Conservation (phyloP, 2,329 filamentous ascomycete species). For the Stagonosporopsis vannaccii region DNA sequence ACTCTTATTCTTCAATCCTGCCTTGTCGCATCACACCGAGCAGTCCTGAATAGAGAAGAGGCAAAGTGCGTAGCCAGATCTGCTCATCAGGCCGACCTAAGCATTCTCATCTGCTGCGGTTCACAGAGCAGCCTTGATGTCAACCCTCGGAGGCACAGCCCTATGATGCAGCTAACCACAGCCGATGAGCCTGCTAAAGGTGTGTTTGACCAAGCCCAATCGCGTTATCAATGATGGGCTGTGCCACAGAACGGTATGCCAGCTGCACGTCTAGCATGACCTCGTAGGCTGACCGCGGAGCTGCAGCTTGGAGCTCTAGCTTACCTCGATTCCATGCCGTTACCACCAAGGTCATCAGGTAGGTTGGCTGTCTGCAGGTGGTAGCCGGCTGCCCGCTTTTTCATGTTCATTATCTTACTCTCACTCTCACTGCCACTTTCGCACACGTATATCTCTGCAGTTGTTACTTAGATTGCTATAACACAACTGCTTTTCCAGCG, state of each 20-base stretch:
- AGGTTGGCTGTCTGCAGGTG: slow-evolving; percentile 22
- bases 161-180: slow-evolving; percentile 19
- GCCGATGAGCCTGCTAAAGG: background rate
- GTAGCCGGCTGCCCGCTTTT: slow-evolving; percentile 20
- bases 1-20: background rate
- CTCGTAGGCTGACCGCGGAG: slow-evolving; percentile 38
- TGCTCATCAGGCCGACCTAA: slow-evolving; percentile 24
- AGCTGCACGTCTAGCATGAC: slow-evolving; percentile 37
- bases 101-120: slow-evolving; percentile 13
- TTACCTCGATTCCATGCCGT: slow-evolving; percentile 28
- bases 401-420: slow-evolving; percentile 3
- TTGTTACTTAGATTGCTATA: background rate
- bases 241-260: slow-evolving; percentile 27
- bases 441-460: background rate
- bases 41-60: background rate
- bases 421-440: slow-evolving; percentile 6
- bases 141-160: slow-evolving; percentile 17
- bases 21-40: background rate
- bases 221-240: slow-evolving; percentile 26
- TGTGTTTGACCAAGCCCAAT: slow-evolving; percentile 2
- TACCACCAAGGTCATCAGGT: slow-evolving; percentile 38
- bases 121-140: slow-evolving; percentile 34
- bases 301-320: slow-evolving; percentile 41
- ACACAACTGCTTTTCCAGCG: background rate
- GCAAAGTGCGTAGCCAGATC: slow-evolving; percentile 17